Evolutionary conservation across 352 stramenopile species (phyloP), one percentile per base, ranked within the genome.

Genomic region (Pythium grandisporangium): DNA sequence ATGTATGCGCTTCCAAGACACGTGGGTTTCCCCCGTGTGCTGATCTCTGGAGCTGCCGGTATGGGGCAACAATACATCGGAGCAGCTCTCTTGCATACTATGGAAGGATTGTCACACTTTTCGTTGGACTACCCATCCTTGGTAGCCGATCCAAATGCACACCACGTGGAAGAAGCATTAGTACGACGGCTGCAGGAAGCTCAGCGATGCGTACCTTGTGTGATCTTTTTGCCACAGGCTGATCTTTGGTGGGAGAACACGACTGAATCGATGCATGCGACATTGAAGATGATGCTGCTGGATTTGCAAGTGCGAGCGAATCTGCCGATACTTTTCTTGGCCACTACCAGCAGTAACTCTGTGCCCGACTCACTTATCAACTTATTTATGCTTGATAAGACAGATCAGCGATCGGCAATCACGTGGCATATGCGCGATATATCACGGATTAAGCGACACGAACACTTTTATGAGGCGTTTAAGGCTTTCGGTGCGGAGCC

Each of bases 281-380:
- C 71, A 0, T 56, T 93, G 19, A 82, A 85, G 59, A 84, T 93
- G 70, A 77, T 91, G 72, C 51, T 93, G 21, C 70, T 70, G 56
- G 67, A 70, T 48, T 68, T 85, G 55, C 74, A 89, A 49, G 63
- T 60, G 22, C 71, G 76, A 23, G 47, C 69, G 4, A 83, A 84
- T 35, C 44, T 93, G 1, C 74, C 80, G 0, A 59, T 93, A 5
- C 42, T 93, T 20, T 85, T 93, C 39, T 51, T 93, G n/a, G 77
- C 80, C 2, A 79, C 64, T 22, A 85, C 79, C 23, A 66, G 68
- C 7, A 70, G 55, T 19, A 39, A 54, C 1, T 40, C 66, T 24
- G 42, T 93, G 21, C 71, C 80, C 1, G 26, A 61, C 4, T 68
- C 62, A 6, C 29, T 93, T 7, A 45, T 81, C 12, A 60, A 68